Base-by-base conservation (phyloP, 2,329 filamentous ascomycete species). In the Leptosphaerulina australis region DNA sequence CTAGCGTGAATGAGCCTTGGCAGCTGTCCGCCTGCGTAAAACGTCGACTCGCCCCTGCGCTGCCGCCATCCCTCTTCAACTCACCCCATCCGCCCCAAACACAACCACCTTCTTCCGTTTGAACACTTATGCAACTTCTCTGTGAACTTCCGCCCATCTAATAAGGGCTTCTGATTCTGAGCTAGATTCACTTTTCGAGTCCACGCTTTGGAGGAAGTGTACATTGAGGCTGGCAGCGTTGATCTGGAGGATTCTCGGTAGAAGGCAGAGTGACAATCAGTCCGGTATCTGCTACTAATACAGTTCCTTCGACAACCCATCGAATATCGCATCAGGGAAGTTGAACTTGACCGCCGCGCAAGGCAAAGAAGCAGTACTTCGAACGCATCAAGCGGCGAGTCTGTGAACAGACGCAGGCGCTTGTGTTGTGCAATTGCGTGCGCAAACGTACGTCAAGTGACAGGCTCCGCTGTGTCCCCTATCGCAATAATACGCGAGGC, bases 161-260 rank as follows among this genome's bases (percentile, higher is more conserved):
- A 70, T 69, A 70, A 70, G 69, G 69, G 69, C 67, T 57, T 70
- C 65, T 70, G 67, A 68, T 67, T 59, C 66, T 54, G 64, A 52
- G 58, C 63, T 71, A 69, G 66, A 66, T 63, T 67, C 61, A 53
- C 35, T 56, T 63, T 63, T 58, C 59, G 58, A 59, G 57, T 62
- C 62, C 58, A 60, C 64, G 60, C 63, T 63, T 64, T 65, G 65
- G 55, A 59, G 64, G 59, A 64, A 58, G 60, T 60, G 62, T 63
- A 63, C 60, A 58, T 55, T 64, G 56, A 58, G 62, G 61, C 60
- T 60, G 60, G 66, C 63, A 57, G 66, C 57, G 58, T 67, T 63
- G 63, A 57, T 57, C 56, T 58, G 60, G 55, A 59, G 61, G 56
- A 54, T 44, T 56, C 56, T 61, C 60, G 53, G 62, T 49, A 56